phyloP scores from a whole-genome alignment of 331 rosid species.

The Ulmus americana region DNA sequence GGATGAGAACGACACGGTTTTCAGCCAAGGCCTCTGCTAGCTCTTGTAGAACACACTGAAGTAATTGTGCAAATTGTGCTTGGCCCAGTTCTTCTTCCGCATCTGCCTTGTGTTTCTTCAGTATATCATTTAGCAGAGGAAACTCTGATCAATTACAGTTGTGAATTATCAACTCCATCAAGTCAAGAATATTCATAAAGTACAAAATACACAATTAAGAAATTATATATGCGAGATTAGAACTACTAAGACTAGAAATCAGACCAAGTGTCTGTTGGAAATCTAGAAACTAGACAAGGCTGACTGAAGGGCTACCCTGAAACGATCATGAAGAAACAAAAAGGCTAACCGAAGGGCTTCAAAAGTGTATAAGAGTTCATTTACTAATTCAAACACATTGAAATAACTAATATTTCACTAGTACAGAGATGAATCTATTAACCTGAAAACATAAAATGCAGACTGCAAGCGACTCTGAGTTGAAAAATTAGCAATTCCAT shows the following conservation, averaged over 20 bases:
- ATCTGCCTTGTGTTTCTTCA: slow-evolving; percentile 58
- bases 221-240: slow-evolving; percentile 1
- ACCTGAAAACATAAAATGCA: not conserved
- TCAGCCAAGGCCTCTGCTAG: slow-evolving; percentile 62
- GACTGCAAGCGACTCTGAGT: not conserved
- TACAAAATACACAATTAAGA: slow-evolving; percentile 5
- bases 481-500: not conserved
- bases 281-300: not conserved
- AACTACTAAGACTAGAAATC: not conserved
- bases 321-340: not conserved
- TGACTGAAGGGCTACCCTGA: not conserved
- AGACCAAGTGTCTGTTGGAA: not conserved
- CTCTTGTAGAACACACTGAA: slow-evolving; percentile 80
- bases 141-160: slow-evolving; percentile 52
- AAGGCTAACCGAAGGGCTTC: not conserved
- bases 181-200: slow-evolving; percentile 1
- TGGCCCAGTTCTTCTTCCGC: slow-evolving; percentile 81
- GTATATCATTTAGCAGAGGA: slow-evolving; percentile 59
- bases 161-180: slow-evolving; percentile 12
- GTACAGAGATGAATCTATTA: not conserved
- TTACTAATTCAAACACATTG: slow-evolving; percentile 1
- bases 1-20: slow-evolving; percentile 45
- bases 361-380: not conserved
- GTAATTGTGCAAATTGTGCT: slow-evolving; percentile 87
- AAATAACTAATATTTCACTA: not conserved